These are phyloP conservation scores for Pseudocercospora eumusae DNA, from an alignment of 2,329 filamentous ascomycete species.

Conservation along the genomic window DNA sequence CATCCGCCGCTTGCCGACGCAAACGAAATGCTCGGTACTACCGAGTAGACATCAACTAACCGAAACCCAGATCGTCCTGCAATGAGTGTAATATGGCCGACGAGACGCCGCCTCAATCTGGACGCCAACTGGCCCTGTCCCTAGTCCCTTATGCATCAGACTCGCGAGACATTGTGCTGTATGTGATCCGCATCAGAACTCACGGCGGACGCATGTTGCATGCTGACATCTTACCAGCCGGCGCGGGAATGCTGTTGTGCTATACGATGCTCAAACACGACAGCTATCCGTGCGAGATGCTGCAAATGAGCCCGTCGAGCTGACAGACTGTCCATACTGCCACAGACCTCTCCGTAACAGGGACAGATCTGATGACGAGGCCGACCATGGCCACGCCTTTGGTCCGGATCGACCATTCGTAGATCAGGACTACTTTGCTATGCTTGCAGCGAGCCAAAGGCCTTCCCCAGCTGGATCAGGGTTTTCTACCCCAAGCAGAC, in stretches of 20 bases:
- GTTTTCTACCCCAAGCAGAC: slow-evolving; percentile 41
- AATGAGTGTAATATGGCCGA: slow-evolving; percentile 35
- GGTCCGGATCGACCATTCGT: slow-evolving; percentile 66
- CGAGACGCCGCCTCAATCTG: slow-evolving; percentile 34
- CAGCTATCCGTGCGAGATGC: slow-evolving; percentile 78
- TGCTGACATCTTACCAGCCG: slow-evolving; percentile 59
- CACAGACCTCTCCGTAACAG: slow-evolving; percentile 67
- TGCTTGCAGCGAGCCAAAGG: slow-evolving; percentile 66
- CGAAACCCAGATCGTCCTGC: not conserved
- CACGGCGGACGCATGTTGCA: not conserved
- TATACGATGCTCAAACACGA: slow-evolving; percentile 81
- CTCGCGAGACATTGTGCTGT: slow-evolving; percentile 76
- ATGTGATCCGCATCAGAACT: slow-evolving; percentile 44
- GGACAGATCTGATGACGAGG: slow-evolving; percentile 42
- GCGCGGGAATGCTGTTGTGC: slow-evolving; percentile 87
- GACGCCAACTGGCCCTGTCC: slow-evolving; percentile 64
- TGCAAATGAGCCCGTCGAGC: slow-evolving; percentile 56
- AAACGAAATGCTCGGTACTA: not conserved
- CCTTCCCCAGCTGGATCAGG: slow-evolving; percentile 51
- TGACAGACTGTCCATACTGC: slow-evolving; percentile 83
- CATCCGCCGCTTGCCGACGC: not conserved
- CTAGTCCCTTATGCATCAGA: slow-evolving; percentile 76
- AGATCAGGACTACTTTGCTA: slow-evolving; percentile 90
- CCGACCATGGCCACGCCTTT: slow-evolving; percentile 42
- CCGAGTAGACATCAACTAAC: not conserved